Percentiles rank a stretch among this genome's conserved stretches.
Conservation (phyloP, 768 basidiomycete genomes). For the Galerina marginata region DNA sequence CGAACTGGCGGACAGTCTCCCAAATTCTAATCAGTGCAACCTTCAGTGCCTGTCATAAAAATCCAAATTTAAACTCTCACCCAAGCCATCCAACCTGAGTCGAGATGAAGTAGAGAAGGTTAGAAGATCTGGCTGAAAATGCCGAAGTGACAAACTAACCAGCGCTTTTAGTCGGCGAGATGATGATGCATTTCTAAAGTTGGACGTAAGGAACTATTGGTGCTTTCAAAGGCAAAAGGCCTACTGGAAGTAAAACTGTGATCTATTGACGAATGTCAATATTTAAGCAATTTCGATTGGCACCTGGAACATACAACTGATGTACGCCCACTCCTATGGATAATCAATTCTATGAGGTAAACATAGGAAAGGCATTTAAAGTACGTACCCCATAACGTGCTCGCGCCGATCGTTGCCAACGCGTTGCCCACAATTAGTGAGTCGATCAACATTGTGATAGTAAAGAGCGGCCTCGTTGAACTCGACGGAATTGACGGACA, state of each 20-base stretch:
- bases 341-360: background rate
- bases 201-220: background rate
- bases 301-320: constrained; percentile 1
- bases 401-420: constrained; percentile 3
- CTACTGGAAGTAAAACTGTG: constrained; percentile 4
- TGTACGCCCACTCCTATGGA: background rate
- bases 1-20: background rate
- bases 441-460: background rate
- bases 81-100: constrained; percentile 2
- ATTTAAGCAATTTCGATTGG: background rate
- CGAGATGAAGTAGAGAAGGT: background rate
- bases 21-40: background rate
- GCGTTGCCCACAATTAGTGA: background rate
- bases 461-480: too few species aligned
- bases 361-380: background rate
- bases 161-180: constrained; percentile 4
- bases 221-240: background rate
- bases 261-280: background rate
- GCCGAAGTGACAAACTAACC: background rate
- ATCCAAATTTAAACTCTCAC: background rate
- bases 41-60: background rate
- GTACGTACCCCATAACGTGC: constrained; percentile 1
- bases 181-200: background rate
- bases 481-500: too few species aligned
- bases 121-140: background rate